Evolutionary conservation across 1,139 yeast genomes (phyloP).

Genomic region (Lodderomyces beijingensis): DNA sequence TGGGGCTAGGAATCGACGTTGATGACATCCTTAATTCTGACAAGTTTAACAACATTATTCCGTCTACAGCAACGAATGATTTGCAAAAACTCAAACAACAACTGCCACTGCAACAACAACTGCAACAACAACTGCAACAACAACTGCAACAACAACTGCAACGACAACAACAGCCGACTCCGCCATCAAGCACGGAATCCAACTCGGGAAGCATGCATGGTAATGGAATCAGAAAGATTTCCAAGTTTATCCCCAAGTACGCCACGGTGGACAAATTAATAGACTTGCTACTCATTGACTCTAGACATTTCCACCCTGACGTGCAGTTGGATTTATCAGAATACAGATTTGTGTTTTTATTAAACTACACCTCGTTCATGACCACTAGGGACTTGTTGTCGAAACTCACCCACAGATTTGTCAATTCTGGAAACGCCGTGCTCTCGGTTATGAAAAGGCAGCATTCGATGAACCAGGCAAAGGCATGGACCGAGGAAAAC

Average conservation of each 20-base stretch:
- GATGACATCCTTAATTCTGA: slow-evolving; percentile 43
- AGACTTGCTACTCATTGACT: slow-evolving; percentile 39
- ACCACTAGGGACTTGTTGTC: slow-evolving; percentile 41
- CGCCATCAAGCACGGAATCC: background rate
- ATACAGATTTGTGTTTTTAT: slow-evolving; percentile 40
- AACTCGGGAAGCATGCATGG: slow-evolving; percentile 1
- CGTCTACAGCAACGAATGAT: slow-evolving; percentile 5
- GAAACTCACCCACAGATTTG: slow-evolving; percentile 40
- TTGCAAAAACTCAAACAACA: background rate
- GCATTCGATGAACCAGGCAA: slow-evolving; percentile 10
- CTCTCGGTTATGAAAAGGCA: slow-evolving; percentile 41
- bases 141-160: background rate
- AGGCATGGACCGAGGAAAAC: slow-evolving; percentile 7
- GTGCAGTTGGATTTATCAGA: slow-evolving; percentile 41
- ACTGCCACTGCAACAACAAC: background rate
- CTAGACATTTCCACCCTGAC: slow-evolving; percentile 33
- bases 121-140: background rate
- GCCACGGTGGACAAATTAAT: slow-evolving; percentile 39
- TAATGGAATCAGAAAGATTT: slow-evolving; percentile 6
- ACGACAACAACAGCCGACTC: background rate
- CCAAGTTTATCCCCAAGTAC: slow-evolving; percentile 34
- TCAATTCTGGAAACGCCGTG: slow-evolving; percentile 46
- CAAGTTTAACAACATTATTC: slow-evolving; percentile 31
- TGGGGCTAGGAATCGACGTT: slow-evolving; percentile 44
- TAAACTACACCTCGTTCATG: slow-evolving; percentile 41